phyloP scores from a whole-genome alignment of 148 eudicot genomes.

The Nepenthes mirabilis region DNA sequence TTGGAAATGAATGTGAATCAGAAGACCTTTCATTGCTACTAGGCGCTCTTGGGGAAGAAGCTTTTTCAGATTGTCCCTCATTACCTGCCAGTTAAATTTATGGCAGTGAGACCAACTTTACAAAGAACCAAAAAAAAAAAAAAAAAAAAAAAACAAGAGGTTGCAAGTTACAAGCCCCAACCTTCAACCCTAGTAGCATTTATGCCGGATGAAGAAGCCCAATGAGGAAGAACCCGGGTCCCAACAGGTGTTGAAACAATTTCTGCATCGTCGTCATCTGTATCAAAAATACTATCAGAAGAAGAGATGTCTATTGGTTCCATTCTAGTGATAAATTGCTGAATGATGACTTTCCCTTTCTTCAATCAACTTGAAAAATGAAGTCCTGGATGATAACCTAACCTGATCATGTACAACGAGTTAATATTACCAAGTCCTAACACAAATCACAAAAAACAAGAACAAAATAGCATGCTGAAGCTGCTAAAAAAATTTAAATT shows the following conservation, averaged over 20 bases:
- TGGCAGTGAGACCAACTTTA: background rate
- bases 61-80: slow-evolving; percentile 13
- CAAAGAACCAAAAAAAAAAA: slow-evolving; percentile 8
- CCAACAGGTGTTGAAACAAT: slow-evolving; percentile 18
- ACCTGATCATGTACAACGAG: background rate
- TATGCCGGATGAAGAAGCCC: slow-evolving; percentile 16
- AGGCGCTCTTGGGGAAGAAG: slow-evolving; percentile 18
- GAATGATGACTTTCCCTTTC: slow-evolving; percentile 12
- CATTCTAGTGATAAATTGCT: slow-evolving; percentile 15
- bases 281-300: slow-evolving; percentile 40
- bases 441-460: no score
- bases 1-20: slow-evolving; percentile 16
- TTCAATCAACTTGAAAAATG: slow-evolving; percentile 9
- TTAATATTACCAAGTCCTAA: background rate
- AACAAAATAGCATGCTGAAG: no score
- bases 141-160: background rate
- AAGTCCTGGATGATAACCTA: slow-evolving; percentile 7
- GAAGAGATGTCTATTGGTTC: slow-evolving; percentile 55
- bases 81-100: slow-evolving; percentile 21
- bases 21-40: slow-evolving; percentile 24
- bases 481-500: no score
- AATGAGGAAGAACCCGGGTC: slow-evolving; percentile 24
- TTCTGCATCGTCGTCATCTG: slow-evolving; percentile 41
- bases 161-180: background rate
- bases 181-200: slow-evolving; percentile 19